phyloP scores from a whole-genome alignment of 1,139 yeast genomes.

The Yamadazyma taylorii region DNA sequence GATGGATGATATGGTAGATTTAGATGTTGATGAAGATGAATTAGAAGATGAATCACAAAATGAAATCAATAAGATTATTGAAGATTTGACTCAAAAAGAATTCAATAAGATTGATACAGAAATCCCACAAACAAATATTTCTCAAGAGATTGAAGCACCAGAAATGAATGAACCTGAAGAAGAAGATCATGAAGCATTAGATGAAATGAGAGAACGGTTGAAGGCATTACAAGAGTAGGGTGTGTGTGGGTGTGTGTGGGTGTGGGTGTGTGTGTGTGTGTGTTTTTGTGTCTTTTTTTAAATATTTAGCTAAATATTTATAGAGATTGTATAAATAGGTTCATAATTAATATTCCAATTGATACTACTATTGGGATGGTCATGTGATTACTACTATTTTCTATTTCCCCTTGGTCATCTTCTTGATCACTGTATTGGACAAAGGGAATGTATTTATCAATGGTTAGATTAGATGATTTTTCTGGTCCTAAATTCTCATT shows the following conservation, averaged over 20 bases:
- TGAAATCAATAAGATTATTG: conserved; percentile 56
- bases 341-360: conserved; percentile 5
- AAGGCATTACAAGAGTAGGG: conserved; percentile 76
- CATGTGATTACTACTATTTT: conserved; percentile 5
- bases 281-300: background rate
- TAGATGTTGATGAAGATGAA: conserved; percentile 61
- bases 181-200: conserved; percentile 71
- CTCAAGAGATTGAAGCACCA: conserved; percentile 27
- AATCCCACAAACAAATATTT: conserved; percentile 37
- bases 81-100: conserved; percentile 44
- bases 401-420: conserved; percentile 7
- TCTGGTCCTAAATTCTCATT: background rate
- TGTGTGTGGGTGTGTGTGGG: no score
- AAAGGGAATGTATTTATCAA: conserved; percentile 4
- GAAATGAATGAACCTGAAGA: conserved; percentile 28
- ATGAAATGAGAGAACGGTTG: conserved; percentile 86
- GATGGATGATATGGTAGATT: conserved; percentile 88
- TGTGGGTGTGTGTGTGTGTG: no score
- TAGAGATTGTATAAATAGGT: conserved; percentile 8
- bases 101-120: conserved; percentile 43
- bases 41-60: conserved; percentile 70
- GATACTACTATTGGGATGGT: background rate
- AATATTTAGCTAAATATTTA: conserved; percentile 2
- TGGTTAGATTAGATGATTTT: background rate
- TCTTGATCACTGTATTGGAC: conserved; percentile 10